Conservation (phyloP, 2,329 filamentous ascomycete genomes). For the Huntiella bhutanensis region DNA sequence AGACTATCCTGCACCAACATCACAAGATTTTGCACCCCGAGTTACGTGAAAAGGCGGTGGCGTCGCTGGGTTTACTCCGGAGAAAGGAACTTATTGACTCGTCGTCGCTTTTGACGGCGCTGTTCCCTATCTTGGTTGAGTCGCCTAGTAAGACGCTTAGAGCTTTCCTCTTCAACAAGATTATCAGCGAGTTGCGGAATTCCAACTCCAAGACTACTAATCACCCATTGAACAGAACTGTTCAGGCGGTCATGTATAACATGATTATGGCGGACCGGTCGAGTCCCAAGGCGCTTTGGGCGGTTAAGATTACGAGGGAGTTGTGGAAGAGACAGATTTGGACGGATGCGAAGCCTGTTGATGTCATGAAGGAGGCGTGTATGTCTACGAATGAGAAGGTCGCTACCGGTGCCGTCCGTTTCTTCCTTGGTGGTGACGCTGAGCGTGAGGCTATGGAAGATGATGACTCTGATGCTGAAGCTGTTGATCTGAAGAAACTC, state of each 20-base stretch:
- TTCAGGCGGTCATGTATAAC: constrained; percentile 87
- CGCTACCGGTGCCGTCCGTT: constrained; percentile 66
- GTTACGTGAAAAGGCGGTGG: constrained; percentile 82
- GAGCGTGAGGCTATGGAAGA: constrained; percentile 87
- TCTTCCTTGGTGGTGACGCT: constrained; percentile 91
- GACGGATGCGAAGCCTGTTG: constrained; percentile 87
- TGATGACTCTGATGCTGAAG: constrained; percentile 67
- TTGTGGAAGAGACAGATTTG: constrained; percentile 94
- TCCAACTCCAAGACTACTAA: constrained; percentile 78
- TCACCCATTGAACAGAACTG: constrained; percentile 78
- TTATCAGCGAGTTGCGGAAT: constrained; percentile 73
- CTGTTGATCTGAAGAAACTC: constrained; percentile 59
- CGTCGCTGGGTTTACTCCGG: constrained; percentile 66
- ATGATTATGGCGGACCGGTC: constrained; percentile 69
- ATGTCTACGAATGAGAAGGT: constrained; percentile 88
- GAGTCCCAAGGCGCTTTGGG: constrained; percentile 81
- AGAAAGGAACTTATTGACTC: constrained; percentile 90
- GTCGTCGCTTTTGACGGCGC: constrained; percentile 59
- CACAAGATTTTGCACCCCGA: constrained; percentile 70
- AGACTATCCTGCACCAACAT: constrained; percentile 60
- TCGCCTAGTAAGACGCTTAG: constrained; percentile 82
- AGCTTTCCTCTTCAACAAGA: constrained; percentile 68
- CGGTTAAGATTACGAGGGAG: constrained; percentile 85
- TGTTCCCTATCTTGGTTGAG: constrained; percentile 88
- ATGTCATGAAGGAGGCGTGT: constrained; percentile 90